Conservation (phyloP, 208 protist genomes). For the Sergeia podlipaevii region DNA sequence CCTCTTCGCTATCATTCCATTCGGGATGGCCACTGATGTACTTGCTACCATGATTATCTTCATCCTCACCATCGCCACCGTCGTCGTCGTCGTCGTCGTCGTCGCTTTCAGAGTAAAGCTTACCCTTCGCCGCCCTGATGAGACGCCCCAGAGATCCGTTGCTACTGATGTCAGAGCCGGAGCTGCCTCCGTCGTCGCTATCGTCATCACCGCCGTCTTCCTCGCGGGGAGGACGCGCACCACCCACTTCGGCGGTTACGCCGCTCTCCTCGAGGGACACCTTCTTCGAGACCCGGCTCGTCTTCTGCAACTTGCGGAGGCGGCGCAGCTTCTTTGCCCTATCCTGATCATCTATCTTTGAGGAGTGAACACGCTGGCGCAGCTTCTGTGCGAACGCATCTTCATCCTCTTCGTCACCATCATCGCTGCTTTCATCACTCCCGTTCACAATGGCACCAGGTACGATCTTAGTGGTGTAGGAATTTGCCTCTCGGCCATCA, state of each 20-base stretch:
- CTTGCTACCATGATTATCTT: constrained; percentile 2
- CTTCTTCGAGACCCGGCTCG: constrained; percentile 63
- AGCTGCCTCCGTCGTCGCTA: constrained; percentile 11
- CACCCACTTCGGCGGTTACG: constrained; percentile 18
- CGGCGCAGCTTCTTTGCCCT: constrained; percentile 75
- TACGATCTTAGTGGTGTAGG: neutral
- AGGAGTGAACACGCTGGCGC: constrained; percentile 39
- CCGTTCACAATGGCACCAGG: neutral
- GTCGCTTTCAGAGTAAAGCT: constrained; percentile 33
- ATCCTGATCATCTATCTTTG: constrained; percentile 46
- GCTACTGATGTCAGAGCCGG: constrained; percentile 8
- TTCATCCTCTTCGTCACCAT: constrained; percentile 1
- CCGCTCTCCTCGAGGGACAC: constrained; percentile 50
- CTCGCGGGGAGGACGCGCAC: constrained; percentile 11
- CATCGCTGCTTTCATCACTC: neutral
- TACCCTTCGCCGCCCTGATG: constrained; percentile 19
- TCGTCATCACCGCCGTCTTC: constrained; percentile 22
- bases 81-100: constrained; percentile 22
- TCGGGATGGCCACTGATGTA: neutral
- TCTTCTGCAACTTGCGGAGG: constrained; percentile 64
- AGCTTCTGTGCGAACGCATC: constrained; percentile 46
- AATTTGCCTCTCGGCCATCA: neutral
- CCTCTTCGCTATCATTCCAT: neutral
- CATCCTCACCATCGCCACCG: constrained; percentile 5
- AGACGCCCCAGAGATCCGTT: constrained; percentile 24